Evolutionary conservation across 2,329 filamentous ascomycete species (phyloP).

Genomic region (Ciborinia camelliae): DNA sequence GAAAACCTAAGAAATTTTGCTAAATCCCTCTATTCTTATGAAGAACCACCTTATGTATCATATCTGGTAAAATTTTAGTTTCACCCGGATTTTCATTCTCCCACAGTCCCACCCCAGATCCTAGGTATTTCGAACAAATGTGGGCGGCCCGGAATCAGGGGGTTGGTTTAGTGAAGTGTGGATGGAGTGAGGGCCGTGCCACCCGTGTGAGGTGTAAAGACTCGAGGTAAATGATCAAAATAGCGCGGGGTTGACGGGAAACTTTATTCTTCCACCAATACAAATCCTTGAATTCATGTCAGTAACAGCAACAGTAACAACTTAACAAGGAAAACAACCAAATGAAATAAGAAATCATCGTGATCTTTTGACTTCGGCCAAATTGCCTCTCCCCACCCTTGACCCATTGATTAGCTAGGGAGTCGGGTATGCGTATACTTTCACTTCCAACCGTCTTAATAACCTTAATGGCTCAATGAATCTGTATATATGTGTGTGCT

Average conservation of each 20-base stretch:
- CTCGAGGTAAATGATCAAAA: slow-evolving; percentile 1
- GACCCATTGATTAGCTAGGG: slow-evolving; percentile 2
- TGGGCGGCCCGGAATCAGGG: not conserved
- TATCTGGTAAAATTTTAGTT: not conserved
- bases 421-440: no score
- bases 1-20: no score
- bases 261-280: slow-evolving; percentile 13
- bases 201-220: not conserved
- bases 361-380: not conserved
- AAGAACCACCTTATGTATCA: no score
- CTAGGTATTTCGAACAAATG: slow-evolving; percentile 4
- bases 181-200: not conserved
- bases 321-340: not conserved
- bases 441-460: not conserved
- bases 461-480: not conserved
- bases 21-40: no score
- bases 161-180: not conserved
- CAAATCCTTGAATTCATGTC: not conserved
- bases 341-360: slow-evolving; percentile 11
- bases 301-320: no score
- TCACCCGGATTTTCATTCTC: slow-evolving; percentile 10
- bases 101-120: no score
- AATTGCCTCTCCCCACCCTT: slow-evolving; percentile 10
- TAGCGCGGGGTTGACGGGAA: slow-evolving; percentile 12
- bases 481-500: slow-evolving; percentile 8